Percentiles rank a stretch among this genome's conserved stretches.
Evolutionary conservation across 1,284 basidiomycete genomes (phyloP).

Genomic region (Coniferiporia weirii): DNA sequence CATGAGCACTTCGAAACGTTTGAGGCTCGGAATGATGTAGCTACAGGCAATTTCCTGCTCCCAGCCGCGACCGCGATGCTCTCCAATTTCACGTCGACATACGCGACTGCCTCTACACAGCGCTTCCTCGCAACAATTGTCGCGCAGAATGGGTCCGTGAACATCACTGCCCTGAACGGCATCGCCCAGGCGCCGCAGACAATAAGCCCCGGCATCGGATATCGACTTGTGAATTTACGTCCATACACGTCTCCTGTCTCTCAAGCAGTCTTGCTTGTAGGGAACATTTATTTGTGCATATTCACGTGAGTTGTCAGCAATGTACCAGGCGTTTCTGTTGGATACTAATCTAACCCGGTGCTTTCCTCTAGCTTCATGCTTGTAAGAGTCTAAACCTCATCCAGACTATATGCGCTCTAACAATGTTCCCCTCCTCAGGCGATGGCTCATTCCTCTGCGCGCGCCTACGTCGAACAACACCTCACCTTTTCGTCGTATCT

Average conservation of each 20-base stretch:
- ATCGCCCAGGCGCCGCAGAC: slow-evolving; percentile 43
- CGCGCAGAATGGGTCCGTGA: slow-evolving; percentile 23
- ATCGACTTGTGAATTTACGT: slow-evolving; percentile 38
- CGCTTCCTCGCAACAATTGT: slow-evolving; percentile 28
- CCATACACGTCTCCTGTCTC: slow-evolving; percentile 46
- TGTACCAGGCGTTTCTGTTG: slow-evolving; percentile 20
- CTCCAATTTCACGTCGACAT: slow-evolving; percentile 23
- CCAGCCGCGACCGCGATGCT: slow-evolving; percentile 27
- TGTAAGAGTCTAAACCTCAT: not conserved
- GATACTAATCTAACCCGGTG: not conserved
- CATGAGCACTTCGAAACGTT: not conserved
- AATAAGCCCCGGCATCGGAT: slow-evolving; percentile 34
- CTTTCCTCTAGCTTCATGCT: not conserved
- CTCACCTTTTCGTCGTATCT: slow-evolving; percentile 36
- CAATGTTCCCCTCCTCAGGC: slow-evolving; percentile 27
- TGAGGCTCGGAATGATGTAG: slow-evolving; percentile 31
- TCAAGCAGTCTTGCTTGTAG: slow-evolving; percentile 47
- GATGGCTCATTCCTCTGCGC: slow-evolving; percentile 38
- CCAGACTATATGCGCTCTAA: not conserved
- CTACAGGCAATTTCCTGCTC: slow-evolving; percentile 28
- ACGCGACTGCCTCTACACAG: slow-evolving; percentile 27
- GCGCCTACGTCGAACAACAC: slow-evolving; percentile 39
- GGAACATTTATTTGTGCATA: slow-evolving; percentile 46
- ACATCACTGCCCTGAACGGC: slow-evolving; percentile 36
- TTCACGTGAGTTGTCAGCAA: slow-evolving; percentile 27